Conservation (phyloP, 371 early-diverging fungal genomes). For the Mortierella sp. region DNA sequence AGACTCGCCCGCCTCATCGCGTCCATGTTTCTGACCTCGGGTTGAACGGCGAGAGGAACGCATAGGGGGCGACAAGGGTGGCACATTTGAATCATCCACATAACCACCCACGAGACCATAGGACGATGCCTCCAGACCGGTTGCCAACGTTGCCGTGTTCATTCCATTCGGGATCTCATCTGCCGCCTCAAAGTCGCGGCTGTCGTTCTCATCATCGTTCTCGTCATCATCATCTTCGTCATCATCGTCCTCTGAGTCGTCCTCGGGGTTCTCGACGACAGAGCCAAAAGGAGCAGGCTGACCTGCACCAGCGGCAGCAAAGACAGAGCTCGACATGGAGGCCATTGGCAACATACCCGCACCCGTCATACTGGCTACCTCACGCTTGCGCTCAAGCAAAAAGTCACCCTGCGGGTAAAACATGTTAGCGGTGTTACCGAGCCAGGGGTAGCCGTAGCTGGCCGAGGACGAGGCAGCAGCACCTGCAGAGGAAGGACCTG, state of each 20-base stretch:
- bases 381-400: constrained; percentile 44
- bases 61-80: constrained; percentile 20
- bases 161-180: constrained; percentile 2
- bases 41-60: constrained; percentile 13
- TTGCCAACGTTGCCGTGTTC: constrained; percentile 4
- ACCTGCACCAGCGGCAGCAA: constrained; percentile 13
- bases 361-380: constrained; percentile 20
- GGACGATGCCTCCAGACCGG: no score
- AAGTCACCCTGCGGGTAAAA: constrained; percentile 34
- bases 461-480: constrained; percentile 13
- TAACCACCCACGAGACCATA: no score
- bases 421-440: constrained; percentile 11
- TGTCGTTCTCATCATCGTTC: constrained; percentile 22
- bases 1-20: constrained; percentile 8
- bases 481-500: constrained; percentile 25
- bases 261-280: no score
- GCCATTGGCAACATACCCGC: constrained; percentile 1
- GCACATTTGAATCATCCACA: constrained; percentile 33
- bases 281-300: constrained; percentile 6
- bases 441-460: constrained; percentile 14
- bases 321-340: constrained; percentile 21
- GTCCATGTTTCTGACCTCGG: constrained; percentile 23
- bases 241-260: constrained; percentile 16
- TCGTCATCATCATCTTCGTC: constrained; percentile 19
- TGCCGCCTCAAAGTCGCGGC: constrained; percentile 21